A percentile compares a stretch with the other conserved stretches of the same genome.
These are phyloP conservation scores for Cladosporium sp. DNA, from an alignment of 2,329 filamentous ascomycete species.

Conservation along the genomic window DNA sequence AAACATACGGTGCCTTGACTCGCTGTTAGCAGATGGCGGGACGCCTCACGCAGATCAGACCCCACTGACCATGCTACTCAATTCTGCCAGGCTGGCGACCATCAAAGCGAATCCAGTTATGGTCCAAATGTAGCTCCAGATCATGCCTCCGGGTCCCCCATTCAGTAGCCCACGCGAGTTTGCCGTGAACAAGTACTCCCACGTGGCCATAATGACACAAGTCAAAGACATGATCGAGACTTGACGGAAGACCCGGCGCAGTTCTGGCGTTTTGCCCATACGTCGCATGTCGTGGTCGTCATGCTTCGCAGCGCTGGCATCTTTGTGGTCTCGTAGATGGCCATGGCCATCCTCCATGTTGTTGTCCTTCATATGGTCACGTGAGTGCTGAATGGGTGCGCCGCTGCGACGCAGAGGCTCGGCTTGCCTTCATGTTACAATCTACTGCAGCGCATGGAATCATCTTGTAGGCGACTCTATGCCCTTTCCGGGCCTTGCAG, in stretches of 20 bases:
- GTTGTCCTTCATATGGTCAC: background rate
- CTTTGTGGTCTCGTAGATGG: background rate
- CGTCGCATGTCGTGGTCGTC: constrained; percentile 9
- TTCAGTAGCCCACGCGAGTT: background rate
- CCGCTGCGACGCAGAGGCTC: background rate
- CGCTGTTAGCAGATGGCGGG: background rate
- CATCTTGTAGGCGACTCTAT: background rate
- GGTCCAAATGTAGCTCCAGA: constrained; percentile 7
- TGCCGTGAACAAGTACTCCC: constrained; percentile 5
- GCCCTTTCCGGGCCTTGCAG: background rate
- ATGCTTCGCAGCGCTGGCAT: constrained; percentile 4
- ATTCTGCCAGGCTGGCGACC: constrained; percentile 2
- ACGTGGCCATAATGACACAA: constrained; percentile 7
- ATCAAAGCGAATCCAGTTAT: background rate
- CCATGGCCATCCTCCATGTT: background rate
- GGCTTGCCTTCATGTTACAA: background rate
- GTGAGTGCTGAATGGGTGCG: background rate
- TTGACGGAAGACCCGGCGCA: background rate
- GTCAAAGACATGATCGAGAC: constrained; percentile 8
- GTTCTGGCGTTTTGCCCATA: constrained; percentile 7
- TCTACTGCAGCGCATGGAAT: background rate
- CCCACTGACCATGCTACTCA: constrained; percentile 11
- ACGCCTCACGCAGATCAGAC: background rate
- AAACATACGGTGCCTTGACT: constrained; percentile 1
- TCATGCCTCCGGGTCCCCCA: background rate